Conservation (phyloP, 345 rosid genomes). For the Corchorus olitorius region DNA sequence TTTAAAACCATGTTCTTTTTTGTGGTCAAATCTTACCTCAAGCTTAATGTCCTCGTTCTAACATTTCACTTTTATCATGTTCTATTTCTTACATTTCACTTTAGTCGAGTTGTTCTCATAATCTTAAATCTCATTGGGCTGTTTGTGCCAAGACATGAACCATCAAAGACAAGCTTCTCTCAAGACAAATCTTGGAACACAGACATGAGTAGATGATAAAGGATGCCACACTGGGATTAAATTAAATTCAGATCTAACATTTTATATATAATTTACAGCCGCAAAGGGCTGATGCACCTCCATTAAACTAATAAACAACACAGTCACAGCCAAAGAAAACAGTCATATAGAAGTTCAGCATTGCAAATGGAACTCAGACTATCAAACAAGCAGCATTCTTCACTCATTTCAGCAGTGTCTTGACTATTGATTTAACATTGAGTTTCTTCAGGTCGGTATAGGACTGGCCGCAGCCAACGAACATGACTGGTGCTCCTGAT, state of each 20-base stretch:
- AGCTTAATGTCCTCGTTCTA: no score
- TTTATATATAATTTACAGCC: neutral
- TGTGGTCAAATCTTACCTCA: no score
- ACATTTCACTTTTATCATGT: no score
- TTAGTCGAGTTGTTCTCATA: no score
- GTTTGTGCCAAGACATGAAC: no score
- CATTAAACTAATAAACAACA: constrained; percentile 20
- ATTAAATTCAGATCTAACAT: neutral
- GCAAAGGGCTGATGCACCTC: constrained; percentile 39
- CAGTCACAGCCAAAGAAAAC: constrained; percentile 14
- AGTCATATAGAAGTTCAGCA: constrained; percentile 14
- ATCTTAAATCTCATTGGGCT: no score
- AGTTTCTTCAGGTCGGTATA: constrained; percentile 95
- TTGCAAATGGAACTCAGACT: constrained; percentile 22
- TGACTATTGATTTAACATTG: constrained; percentile 82
- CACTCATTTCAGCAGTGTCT: constrained; percentile 88
- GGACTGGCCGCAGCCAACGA: constrained; percentile 98
- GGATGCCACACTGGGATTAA: neutral
- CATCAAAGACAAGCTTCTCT: no score
- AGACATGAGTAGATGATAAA: neutral
- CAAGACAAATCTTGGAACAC: neutral
- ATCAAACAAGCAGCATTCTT: constrained; percentile 5
- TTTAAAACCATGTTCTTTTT: no score
- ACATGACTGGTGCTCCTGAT: constrained; percentile 97
- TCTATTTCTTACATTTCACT: no score